Conservation (phyloP, 2,329 filamentous ascomycete genomes). For the Tolypocladium ovalisporum region DNA sequence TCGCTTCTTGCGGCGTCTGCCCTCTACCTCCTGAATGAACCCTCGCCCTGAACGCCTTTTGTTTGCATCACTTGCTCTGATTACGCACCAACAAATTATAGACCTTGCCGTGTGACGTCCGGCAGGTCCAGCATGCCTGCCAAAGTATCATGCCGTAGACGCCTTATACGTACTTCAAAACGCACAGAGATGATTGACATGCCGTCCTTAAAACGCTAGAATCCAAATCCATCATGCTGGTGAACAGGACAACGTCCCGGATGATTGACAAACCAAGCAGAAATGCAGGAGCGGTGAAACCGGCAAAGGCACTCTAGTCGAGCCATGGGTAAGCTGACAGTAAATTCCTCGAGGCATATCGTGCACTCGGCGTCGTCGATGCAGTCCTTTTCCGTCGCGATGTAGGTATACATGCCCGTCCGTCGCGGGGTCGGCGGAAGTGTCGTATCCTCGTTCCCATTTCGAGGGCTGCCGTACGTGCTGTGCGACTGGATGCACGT, state of each 20-base stretch:
- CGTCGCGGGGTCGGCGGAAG: conserved; percentile 28
- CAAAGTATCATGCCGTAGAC: not conserved
- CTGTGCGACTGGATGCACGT: conserved; percentile 46
- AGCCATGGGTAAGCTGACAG: conserved; percentile 52
- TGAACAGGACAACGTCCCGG: conserved; percentile 56
- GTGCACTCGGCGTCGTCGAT: conserved; percentile 58
- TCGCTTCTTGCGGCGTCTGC: not conserved
- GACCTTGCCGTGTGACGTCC: no score
- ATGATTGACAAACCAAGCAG: conserved; percentile 50
- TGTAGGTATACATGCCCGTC: conserved; percentile 53
- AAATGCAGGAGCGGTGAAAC: conserved; percentile 51
- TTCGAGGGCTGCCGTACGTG: conserved; percentile 28
- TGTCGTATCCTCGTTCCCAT: conserved; percentile 11
- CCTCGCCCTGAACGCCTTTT: not conserved
- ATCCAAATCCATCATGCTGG: conserved; percentile 51
- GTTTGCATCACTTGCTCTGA: not conserved
- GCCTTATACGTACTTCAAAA: not conserved
- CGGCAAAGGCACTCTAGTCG: conserved; percentile 55
- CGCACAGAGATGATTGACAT: not conserved
- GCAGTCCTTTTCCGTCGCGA: conserved; percentile 57
- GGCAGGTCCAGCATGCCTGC: not conserved
- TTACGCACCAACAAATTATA: not conserved
- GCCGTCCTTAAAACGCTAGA: conserved; percentile 13
- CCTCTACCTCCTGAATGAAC: not conserved
- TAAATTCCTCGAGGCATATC: conserved; percentile 57